A percentile compares a stretch with the other conserved stretches of the same genome.
Evolutionary conservation across 495 filamentous ascomycete genomes (phyloP).

Genomic region (Lineolata rhizophorae): DNA sequence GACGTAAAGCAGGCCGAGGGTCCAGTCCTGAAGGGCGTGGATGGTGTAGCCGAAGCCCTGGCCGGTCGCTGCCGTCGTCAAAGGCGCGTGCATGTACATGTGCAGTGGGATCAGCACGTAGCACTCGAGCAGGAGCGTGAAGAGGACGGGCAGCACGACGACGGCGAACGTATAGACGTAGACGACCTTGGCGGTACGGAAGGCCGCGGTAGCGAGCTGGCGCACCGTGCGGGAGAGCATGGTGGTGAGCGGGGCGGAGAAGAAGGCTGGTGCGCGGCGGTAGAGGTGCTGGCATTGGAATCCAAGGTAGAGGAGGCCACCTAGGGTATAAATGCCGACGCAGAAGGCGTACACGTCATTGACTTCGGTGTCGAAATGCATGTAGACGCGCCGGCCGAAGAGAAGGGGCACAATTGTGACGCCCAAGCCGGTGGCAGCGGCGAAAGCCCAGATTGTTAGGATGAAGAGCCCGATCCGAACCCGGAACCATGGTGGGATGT

Average conservation of each 20-base stretch:
- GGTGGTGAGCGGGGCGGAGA: background rate
- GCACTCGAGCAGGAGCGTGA: conserved; percentile 63
- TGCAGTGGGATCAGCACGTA: conserved; percentile 79
- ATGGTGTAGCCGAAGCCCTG: conserved; percentile 42
- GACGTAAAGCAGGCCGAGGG: conserved; percentile 75
- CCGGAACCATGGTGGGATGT: conserved; percentile 73
- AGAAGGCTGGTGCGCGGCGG: conserved; percentile 12
- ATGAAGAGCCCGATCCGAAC: conserved; percentile 68
- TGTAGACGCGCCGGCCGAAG: conserved; percentile 57
- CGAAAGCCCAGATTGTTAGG: conserved; percentile 78
- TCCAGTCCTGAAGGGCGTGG: conserved; percentile 85
- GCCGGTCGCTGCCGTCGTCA: conserved; percentile 1
- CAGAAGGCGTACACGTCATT: conserved; percentile 97
- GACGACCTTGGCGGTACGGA: conserved; percentile 22
- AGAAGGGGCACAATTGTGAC: conserved; percentile 69
- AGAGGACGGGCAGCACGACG: conserved; percentile 60
- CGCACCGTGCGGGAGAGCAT: conserved; percentile 1
- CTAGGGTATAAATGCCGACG: conserved; percentile 60
- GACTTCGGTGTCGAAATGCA: conserved; percentile 22
- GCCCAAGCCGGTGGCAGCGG: conserved; percentile 74
- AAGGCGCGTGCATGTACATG: background rate
- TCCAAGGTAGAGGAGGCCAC: conserved; percentile 30
- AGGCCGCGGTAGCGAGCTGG: conserved; percentile 2
- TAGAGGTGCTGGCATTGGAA: conserved; percentile 20
- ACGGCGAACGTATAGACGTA: conserved; percentile 56